These are phyloP conservation scores for Strobilomyces dryophilus DNA, from an alignment of 768 basidiomycete genomes.

Conservation along the genomic window DNA sequence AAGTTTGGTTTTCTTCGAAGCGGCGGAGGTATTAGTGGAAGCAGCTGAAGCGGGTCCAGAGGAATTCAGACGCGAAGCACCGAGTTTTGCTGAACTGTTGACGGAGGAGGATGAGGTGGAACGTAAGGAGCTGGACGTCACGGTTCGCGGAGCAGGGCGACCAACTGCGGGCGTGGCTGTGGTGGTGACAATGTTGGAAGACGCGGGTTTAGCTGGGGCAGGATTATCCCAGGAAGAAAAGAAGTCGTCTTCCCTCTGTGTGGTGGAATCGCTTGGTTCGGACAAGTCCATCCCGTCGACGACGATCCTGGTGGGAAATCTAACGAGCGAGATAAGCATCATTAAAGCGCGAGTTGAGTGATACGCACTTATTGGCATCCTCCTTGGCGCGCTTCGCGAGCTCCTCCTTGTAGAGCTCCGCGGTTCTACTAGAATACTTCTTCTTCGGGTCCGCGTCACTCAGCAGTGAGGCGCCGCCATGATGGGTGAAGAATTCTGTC, in stretches of 20 bases:
- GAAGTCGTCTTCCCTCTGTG: conserved; percentile 81
- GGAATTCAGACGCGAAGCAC: conserved; percentile 40
- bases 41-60: conserved; percentile 32
- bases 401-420: conserved; percentile 90
- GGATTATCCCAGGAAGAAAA: conserved; percentile 97
- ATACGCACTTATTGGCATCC: conserved; percentile 60
- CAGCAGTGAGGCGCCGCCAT: conserved; percentile 71
- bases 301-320: conserved; percentile 71
- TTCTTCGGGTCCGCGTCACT: conserved; percentile 77
- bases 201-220: conserved; percentile 45
- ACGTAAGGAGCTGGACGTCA: conserved; percentile 60
- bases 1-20: conserved; percentile 62
- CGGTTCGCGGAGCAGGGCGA: conserved; percentile 53
- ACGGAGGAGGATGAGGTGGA: conserved; percentile 36
- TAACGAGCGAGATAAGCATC: conserved; percentile 27
- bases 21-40: conserved; percentile 29
- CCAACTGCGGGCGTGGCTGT: conserved; percentile 58
- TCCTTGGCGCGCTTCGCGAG: conserved; percentile 75
- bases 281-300: conserved; percentile 74
- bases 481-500: conserved; percentile 84
- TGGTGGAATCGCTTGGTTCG: conserved; percentile 36
- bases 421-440: conserved; percentile 82
- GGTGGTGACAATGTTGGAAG: conserved; percentile 49
- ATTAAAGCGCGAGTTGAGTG: not conserved
- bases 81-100: conserved; percentile 35